Conservation (phyloP, 2,329 filamentous ascomycete species). For the Aureobasidium musti region DNA sequence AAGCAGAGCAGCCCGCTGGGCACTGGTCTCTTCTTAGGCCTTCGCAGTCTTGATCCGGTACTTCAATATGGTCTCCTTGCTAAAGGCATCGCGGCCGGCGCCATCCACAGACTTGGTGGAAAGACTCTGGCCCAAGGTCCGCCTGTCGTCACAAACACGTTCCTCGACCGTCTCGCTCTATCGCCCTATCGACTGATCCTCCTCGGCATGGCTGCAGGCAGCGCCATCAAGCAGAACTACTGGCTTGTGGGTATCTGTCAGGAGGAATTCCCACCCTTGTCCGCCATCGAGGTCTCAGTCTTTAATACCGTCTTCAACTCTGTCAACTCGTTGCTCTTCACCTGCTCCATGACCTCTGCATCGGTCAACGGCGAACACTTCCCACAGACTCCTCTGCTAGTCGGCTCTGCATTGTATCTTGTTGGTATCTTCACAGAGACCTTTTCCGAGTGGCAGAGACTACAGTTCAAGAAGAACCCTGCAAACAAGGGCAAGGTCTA, state of each 20-base stretch:
- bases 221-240: conserved; percentile 59
- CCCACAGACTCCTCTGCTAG: conserved; percentile 48
- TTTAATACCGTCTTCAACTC: conserved; percentile 61
- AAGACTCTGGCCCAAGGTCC: conserved; percentile 47
- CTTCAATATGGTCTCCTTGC: conserved; percentile 55
- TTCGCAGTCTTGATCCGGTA: conserved; percentile 51
- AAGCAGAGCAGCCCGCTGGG: conserved; percentile 46
- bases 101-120: conserved; percentile 53
- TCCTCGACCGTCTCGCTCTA: conserved; percentile 50
- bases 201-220: conserved; percentile 56
- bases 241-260: conserved; percentile 53
- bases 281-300: conserved; percentile 49
- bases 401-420: conserved; percentile 55
- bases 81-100: conserved; percentile 44
- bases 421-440: conserved; percentile 58
- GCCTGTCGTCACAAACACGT: conserved; percentile 45
- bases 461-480: conserved; percentile 54
- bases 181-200: conserved; percentile 56
- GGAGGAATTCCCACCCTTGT: conserved; percentile 53
- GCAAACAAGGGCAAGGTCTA: conserved; percentile 57
- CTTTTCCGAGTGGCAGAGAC: conserved; percentile 59
- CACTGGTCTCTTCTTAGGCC: conserved; percentile 46
- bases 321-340: conserved; percentile 58
- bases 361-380: conserved; percentile 46
- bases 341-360: conserved; percentile 53